A percentile compares a stretch with the other conserved stretches of the same genome.
These are phyloP conservation scores for Zangia roseola DNA, from an alignment of 768 basidiomycete species.

Conservation along the genomic window DNA sequence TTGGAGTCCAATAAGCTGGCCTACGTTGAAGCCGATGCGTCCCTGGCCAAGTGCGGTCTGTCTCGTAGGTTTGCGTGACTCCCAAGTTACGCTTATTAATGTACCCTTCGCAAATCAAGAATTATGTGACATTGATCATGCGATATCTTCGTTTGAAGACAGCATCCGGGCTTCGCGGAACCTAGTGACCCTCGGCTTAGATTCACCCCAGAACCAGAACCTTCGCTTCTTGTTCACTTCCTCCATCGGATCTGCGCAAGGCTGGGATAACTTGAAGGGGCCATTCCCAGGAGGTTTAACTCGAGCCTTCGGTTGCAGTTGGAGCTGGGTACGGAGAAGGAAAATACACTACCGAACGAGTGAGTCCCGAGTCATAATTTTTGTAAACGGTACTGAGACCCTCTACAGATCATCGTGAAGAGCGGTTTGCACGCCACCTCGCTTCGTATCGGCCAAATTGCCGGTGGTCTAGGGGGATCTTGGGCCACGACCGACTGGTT, in stretches of 20 bases:
- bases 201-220: slow-evolving; percentile 23
- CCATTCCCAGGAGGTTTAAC: slow-evolving; percentile 33
- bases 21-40: slow-evolving; percentile 39
- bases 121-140: slow-evolving; percentile 38
- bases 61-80: background rate
- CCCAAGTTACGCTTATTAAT: background rate
- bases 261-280: slow-evolving; percentile 28
- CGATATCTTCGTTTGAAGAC: slow-evolving; percentile 42
- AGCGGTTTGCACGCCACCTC: slow-evolving; percentile 37
- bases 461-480: slow-evolving; percentile 39
- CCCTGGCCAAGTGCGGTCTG: slow-evolving; percentile 32
- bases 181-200: slow-evolving; percentile 31
- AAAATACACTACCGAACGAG: slow-evolving; percentile 44
- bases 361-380: slow-evolving; percentile 11
- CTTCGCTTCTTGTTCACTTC: slow-evolving; percentile 42
- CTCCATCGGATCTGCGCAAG: slow-evolving; percentile 36
- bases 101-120: slow-evolving; percentile 25
- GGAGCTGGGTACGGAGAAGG: slow-evolving; percentile 46
- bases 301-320: slow-evolving; percentile 33
- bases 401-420: slow-evolving; percentile 34
- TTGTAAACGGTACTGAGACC: background rate
- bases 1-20: slow-evolving; percentile 34
- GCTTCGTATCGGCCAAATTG: slow-evolving; percentile 47
- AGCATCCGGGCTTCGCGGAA: slow-evolving; percentile 40
- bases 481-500: slow-evolving; percentile 50